These are phyloP conservation scores for Suillus subalutaceus DNA, from an alignment of 768 basidiomycete genomes.

Conservation along the genomic window DNA sequence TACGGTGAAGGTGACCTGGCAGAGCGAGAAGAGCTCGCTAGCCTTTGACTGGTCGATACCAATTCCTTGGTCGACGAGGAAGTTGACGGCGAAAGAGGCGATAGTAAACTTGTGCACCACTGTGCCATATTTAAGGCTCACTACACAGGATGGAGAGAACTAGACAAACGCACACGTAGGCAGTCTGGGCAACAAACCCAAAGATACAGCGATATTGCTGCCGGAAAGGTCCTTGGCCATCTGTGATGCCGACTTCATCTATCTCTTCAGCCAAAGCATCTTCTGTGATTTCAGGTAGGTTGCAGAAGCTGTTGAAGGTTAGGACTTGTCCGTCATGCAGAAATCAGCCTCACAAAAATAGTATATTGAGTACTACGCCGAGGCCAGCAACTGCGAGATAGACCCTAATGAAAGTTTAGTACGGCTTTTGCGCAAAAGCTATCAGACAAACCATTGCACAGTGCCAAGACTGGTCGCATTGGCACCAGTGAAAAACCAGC, in stretches of 20 bases:
- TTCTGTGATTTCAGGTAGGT: conserved; percentile 72
- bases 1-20: conserved; percentile 68
- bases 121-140: conserved; percentile 19
- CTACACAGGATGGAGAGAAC: not conserved
- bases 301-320: conserved; percentile 52
- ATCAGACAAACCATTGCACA: conserved; percentile 57
- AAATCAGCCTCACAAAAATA: conserved; percentile 56
- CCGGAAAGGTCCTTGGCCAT: conserved; percentile 58
- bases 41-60: conserved; percentile 54
- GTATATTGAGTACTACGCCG: conserved; percentile 59
- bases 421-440: not conserved
- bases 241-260: conserved; percentile 40
- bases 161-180: conserved; percentile 51
- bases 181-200: conserved; percentile 73
- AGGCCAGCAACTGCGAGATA: conserved; percentile 68
- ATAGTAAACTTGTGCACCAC: conserved; percentile 70
- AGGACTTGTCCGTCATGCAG: conserved; percentile 1
- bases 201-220: conserved; percentile 73
- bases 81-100: conserved; percentile 71
- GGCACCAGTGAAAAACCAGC: conserved; percentile 71
- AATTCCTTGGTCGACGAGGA: conserved; percentile 62
- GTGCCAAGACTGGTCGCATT: conserved; percentile 65
- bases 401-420: conserved; percentile 43
- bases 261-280: conserved; percentile 60
- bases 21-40: conserved; percentile 70